Conservation (phyloP, 2,329 filamentous ascomycete species). For the Metarhizium humberi region DNA sequence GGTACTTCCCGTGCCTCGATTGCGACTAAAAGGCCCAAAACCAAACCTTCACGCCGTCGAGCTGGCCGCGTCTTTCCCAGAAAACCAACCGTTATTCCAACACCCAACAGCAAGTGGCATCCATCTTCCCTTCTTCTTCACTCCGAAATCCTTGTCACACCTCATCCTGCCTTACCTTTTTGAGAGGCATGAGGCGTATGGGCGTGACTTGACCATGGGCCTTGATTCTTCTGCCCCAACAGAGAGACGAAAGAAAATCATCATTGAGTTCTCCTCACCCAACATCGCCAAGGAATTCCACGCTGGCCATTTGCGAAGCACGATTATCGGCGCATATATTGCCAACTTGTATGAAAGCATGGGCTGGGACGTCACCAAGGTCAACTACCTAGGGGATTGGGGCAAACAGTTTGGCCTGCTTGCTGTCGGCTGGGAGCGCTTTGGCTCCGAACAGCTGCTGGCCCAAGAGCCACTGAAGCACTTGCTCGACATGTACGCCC, state of each 20-base stretch:
- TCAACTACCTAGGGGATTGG: constrained; percentile 77
- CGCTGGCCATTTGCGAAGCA: constrained; percentile 64
- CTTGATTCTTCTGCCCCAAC: constrained; percentile 23
- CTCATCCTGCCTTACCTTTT: constrained; percentile 51
- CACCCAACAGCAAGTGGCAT: constrained; percentile 45
- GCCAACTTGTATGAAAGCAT: constrained; percentile 58
- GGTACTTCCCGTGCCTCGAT: constrained; percentile 19
- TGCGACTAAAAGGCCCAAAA: constrained; percentile 12
- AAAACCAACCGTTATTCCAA: constrained; percentile 31
- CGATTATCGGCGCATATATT: constrained; percentile 65
- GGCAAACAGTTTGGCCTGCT: constrained; percentile 63
- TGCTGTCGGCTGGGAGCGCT: constrained; percentile 58
- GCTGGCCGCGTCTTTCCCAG: constrained; percentile 30
- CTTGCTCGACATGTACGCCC: constrained; percentile 63
- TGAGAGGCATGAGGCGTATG: constrained; percentile 45
- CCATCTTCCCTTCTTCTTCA: constrained; percentile 59
- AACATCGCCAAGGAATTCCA: constrained; percentile 74
- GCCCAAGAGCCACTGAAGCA: constrained; percentile 60
- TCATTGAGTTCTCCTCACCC: constrained; percentile 66
- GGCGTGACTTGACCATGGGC: constrained; percentile 49
- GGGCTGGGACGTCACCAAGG: constrained; percentile 60
- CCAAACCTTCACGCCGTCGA: constrained; percentile 35
- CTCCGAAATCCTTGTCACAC: constrained; percentile 42
- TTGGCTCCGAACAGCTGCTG: constrained; percentile 56
- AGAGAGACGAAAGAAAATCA: constrained; percentile 23